Conservation (phyloP, 2,329 filamentous ascomycete species). For the Claviceps humidiphila region DNA sequence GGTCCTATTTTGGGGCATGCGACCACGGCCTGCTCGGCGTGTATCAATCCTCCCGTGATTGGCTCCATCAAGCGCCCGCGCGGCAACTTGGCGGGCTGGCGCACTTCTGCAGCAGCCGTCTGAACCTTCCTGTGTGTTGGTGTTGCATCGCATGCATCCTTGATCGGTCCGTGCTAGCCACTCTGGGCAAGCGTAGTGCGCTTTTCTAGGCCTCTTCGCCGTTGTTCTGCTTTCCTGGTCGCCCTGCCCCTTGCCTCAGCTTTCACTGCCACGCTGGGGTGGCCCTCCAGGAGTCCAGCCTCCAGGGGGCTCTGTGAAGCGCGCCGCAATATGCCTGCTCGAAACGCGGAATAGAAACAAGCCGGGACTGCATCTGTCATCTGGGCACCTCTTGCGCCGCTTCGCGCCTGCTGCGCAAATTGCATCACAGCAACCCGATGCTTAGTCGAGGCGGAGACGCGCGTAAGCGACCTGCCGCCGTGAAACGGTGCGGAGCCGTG, state of each 20-base stretch:
- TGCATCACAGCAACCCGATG: not conserved
- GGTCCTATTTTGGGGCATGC: slow-evolving; percentile 5
- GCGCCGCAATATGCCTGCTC: no score
- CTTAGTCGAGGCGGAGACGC: no score
- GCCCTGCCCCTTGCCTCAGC: not conserved
- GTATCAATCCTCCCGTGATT: slow-evolving; percentile 2
- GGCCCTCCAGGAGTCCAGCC: not conserved
- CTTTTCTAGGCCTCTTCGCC: not conserved
- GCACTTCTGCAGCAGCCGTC: not conserved
- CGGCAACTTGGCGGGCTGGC: not conserved
- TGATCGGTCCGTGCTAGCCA: not conserved
- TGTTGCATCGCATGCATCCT: not conserved
- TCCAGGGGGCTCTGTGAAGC: no score
- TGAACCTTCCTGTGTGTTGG: not conserved
- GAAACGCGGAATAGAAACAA: slow-evolving; percentile 1
- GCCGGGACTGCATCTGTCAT: not conserved
- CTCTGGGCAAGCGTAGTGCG: not conserved
- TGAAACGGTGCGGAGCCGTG: not conserved
- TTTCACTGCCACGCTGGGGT: slow-evolving; percentile 2
- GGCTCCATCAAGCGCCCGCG: slow-evolving; percentile 6
- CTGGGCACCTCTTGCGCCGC: not conserved
- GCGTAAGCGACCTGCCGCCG: not conserved
- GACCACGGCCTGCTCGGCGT: not conserved
- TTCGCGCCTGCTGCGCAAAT: not conserved
- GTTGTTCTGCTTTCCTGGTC: not conserved